Base-by-base conservation (phyloP, 2,329 filamentous ascomycete genomes). In the Clonostachys solani region DNA sequence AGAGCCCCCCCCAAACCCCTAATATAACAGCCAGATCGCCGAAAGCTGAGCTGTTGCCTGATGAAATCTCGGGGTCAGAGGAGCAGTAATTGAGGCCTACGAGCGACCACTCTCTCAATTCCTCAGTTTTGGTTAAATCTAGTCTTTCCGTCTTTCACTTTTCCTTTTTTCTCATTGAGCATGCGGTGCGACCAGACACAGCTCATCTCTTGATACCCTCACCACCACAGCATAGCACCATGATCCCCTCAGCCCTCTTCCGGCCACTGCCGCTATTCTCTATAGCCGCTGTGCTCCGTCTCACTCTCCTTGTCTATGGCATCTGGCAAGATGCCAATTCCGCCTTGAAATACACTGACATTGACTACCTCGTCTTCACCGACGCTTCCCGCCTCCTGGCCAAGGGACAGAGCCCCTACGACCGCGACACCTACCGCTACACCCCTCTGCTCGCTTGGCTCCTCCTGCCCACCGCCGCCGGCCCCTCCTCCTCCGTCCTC, bases 331-430 rank as follows among this genome's bases (percentile, higher is more conserved):
- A 99, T 69, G 86, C 89, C 50, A 78, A 92, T 69, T 95, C 91
- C 8, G 85, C 92, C 13, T 72, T 99, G 61, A 97, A 97, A 71
- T 99, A 97, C 74, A 99, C 94, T 45, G 94, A 99, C 69, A 96
- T 99, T 59, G 94, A 99, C 75, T 99, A 99, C 69, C 84, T 91
- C 54, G 94, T 99, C 65, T 99, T 99, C 74, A 97, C 94, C 43
- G 92, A 97, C 65, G 94, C 94, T 23, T 83, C 94, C 3, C 87
- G 88, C 54, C 92, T 87, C 66, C 68, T 89, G 40, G 71, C 84
- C 5, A 72, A 68, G n/a, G 80, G 80, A 5, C 69, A 72, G 42
- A 89, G 88, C 0, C 94, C 94, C 2, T 99, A 99, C 65, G 78
- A 80, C 38, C 83, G 94, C 46, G 92, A 94, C 60, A 99, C 94